A percentile compares a stretch with the other conserved stretches of the same genome.
phyloP scores from a whole-genome alignment of 2,329 filamentous ascomycete species.

The Curvularia spicifera region DNA sequence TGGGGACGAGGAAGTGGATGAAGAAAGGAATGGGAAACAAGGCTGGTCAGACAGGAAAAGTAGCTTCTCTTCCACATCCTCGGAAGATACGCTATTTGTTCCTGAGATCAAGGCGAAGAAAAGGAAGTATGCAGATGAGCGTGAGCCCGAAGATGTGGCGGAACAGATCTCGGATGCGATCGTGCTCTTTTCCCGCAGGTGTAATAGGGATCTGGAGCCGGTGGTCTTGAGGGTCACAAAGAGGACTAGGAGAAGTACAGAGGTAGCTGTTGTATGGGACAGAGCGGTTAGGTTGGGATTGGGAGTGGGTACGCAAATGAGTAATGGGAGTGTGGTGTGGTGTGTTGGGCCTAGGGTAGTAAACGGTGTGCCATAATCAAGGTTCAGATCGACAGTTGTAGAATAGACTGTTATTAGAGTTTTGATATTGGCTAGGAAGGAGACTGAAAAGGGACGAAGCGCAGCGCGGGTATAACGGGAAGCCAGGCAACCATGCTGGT shows the following conservation, averaged over 20 bases:
- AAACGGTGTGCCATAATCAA: background rate
- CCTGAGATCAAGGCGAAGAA: background rate
- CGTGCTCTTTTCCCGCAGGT: slow-evolving; percentile 22
- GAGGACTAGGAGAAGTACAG: background rate
- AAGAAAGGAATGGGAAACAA: background rate
- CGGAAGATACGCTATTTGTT: background rate
- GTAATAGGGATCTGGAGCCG: slow-evolving; percentile 16
- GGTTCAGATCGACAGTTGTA: background rate
- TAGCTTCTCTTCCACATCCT: background rate
- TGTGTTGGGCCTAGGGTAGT: background rate
- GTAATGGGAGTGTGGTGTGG: background rate
- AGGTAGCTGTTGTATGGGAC: background rate
- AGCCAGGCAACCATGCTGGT: background rate
- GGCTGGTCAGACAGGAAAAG: background rate
- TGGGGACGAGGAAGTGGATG: background rate
- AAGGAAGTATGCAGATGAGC: background rate
- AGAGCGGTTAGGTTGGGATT: background rate
- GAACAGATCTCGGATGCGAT: slow-evolving; percentile 29
- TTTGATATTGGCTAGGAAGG: background rate
- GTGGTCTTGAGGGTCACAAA: slow-evolving; percentile 9
- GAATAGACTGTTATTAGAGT: background rate
- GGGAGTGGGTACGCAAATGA: background rate
- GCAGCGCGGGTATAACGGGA: background rate
- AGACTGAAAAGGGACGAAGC: background rate
- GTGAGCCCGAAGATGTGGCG: slow-evolving; percentile 10